These are phyloP conservation scores for Syzygium jambos DNA, from an alignment of 345 rosid genomes.

Conservation along the genomic window DNA sequence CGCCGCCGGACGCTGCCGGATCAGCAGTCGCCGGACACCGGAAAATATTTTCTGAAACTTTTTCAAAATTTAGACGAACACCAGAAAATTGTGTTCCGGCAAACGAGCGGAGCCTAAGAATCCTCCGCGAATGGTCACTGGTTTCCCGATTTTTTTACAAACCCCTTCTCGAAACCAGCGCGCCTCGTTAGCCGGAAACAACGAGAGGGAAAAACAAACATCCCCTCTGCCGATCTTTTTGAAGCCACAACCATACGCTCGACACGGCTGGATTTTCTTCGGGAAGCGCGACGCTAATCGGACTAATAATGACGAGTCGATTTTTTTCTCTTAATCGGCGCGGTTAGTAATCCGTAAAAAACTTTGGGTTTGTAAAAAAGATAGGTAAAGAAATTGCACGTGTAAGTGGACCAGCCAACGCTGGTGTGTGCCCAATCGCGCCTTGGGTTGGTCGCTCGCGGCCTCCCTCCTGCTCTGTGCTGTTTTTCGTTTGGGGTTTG, in stretches of 20 bases:
- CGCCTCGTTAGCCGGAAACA: background rate
- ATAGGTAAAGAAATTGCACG: background rate
- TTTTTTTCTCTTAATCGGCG: background rate
- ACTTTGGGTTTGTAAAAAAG: background rate
- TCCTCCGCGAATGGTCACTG: background rate
- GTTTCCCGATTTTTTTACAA: background rate
- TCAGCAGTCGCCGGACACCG: no score
- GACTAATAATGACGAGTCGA: no score
- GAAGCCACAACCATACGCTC: background rate
- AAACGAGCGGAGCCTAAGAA: no score
- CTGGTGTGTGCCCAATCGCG: background rate
- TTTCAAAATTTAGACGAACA: no score
- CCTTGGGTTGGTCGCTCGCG: slow-evolving; percentile 29
- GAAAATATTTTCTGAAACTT: no score
- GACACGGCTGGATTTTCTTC: background rate
- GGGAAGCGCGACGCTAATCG: background rate
- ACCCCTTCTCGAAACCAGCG: background rate
- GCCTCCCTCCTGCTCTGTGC: no score
- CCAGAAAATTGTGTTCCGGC: no score
- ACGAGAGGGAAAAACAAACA: background rate
- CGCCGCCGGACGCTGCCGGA: no score
- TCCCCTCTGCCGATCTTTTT: background rate
- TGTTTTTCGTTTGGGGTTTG: background rate
- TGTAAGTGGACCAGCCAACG: background rate
- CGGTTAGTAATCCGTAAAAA: background rate